These are phyloP conservation scores for Pilatotrama ljubarskyi DNA, from an alignment of 768 basidiomycete genomes.

Conservation along the genomic window DNA sequence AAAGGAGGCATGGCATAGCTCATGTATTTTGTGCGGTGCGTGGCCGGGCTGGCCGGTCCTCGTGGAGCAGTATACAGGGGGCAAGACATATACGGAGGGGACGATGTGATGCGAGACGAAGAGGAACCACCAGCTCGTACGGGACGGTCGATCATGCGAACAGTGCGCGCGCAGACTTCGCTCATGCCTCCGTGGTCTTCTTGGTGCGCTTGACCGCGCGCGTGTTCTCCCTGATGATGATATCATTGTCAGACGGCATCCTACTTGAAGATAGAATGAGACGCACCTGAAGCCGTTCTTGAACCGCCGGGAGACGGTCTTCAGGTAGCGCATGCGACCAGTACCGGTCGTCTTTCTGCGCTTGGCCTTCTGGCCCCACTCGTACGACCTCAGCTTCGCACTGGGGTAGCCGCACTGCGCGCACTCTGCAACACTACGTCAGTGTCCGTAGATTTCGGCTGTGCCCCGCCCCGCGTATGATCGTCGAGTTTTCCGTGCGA, in stretches of 20 bases:
- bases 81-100: conserved; percentile 27
- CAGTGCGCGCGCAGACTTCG: not conserved
- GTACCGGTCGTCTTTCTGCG: conserved; percentile 99
- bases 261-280: not conserved
- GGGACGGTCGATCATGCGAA: conserved; percentile 11
- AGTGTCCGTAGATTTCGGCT: conserved; percentile 1
- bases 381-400: conserved; percentile 92
- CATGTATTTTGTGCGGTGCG: conserved; percentile 34
- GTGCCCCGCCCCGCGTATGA: not conserved
- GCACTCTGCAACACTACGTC: conserved; percentile 59
- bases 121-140: conserved; percentile 19
- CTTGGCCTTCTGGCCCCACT: conserved; percentile 99
- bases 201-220: conserved; percentile 83
- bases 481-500: not conserved
- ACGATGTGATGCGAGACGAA: conserved; percentile 22
- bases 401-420: conserved; percentile 95
- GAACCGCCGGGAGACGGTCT: conserved; percentile 90
- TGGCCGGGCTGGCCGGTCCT: conserved; percentile 20
- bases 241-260: not conserved
- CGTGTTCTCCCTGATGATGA: conserved; percentile 73
- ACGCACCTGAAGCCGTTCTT: conserved; percentile 95
- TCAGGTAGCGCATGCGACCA: conserved; percentile 93
- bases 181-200: conserved; percentile 52
- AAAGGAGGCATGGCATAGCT: conserved; percentile 27
- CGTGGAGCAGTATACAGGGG: conserved; percentile 22